Evolutionary conservation across 352 stramenopile genomes (phyloP), one percentile per base, ranked within the genome.

Genomic region (Phytophthora hibernalis): DNA sequence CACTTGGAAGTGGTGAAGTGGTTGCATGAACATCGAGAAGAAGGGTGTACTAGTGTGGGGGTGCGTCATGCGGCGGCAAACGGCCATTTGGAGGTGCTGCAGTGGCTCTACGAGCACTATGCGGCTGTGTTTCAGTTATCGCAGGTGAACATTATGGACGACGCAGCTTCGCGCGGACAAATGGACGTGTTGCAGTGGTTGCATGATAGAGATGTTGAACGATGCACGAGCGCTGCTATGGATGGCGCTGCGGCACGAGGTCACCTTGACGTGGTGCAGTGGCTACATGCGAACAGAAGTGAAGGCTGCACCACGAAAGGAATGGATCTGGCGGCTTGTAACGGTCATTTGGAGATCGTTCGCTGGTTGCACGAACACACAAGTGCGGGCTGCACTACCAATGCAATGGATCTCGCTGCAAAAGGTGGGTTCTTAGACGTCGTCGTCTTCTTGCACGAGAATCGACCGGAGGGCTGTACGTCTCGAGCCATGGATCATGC

Each of bases 401-500:
- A 76, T 18, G 67, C 73, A 2, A 82, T 88, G 60, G 70, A 79
- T 31, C 58, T 78, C 8, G 77, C 75, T 4, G 72, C 77, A 11
- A 77, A 80, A 44, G 59, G 68, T 22, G 77, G 77, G 0, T 71
- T 65, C 33, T 38, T 86, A 2, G 45, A 73, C 0, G 63, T 83
- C 11, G 40, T 83, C 1, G 37, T 63, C 26, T 86, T 77, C 44
- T 73, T 86, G 1, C 78, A 84, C 42, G 53, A 73, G 12, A 49
- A 86, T 47, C 66, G 72, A 2, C 33, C 40, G 0, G 77, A 82
- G 51, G 77, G 77, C 10, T 82, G 74, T 49, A 83, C 74, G 5
- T 56, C 59, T 10, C 55, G 63, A 8, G 78, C 79, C 20, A 89
- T 90, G 63, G 67, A 82, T 50, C 67, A 83, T 53, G 82, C 82